These are phyloP conservation scores for Dendrocalamus latiflorus DNA, from an alignment of 202 grass and related monocot species.

Conservation along the genomic window DNA sequence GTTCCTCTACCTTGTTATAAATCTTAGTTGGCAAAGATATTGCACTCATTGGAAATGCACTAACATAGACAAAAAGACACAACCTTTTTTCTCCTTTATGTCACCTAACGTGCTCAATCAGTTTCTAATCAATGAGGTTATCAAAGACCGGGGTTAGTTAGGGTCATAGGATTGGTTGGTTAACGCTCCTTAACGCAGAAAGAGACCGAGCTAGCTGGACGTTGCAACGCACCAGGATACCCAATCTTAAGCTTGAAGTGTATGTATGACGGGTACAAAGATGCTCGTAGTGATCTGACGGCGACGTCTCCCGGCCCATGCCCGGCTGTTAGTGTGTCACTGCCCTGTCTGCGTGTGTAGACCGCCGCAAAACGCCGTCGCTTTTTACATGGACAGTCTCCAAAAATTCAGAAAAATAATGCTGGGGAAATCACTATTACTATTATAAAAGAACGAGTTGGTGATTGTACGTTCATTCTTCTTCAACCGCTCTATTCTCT, in stretches of 20 bases:
- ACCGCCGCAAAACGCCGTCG: not conserved
- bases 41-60: too few species aligned
- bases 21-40: too few species aligned
- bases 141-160: constrained; percentile 29
- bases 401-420: not conserved
- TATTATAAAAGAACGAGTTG: too few species aligned
- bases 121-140: not conserved
- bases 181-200: not conserved
- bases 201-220: constrained; percentile 11
- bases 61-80: not conserved
- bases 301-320: not conserved
- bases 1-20: too few species aligned
- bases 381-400: not conserved
- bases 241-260: not conserved
- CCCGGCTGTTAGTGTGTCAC: constrained; percentile 4
- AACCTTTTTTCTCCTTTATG: not conserved
- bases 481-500: too few species aligned
- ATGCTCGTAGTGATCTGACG: constrained; percentile 7
- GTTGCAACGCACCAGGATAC: not conserved
- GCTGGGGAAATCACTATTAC: not conserved
- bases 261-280: not conserved
- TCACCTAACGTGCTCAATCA: not conserved
- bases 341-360: constrained; percentile 10
- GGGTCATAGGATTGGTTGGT: constrained; percentile 27
- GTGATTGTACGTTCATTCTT: too few species aligned